phyloP scores from a whole-genome alignment of 192 early-diverging fungal genomes.

The Entophlyctis luteolus region DNA sequence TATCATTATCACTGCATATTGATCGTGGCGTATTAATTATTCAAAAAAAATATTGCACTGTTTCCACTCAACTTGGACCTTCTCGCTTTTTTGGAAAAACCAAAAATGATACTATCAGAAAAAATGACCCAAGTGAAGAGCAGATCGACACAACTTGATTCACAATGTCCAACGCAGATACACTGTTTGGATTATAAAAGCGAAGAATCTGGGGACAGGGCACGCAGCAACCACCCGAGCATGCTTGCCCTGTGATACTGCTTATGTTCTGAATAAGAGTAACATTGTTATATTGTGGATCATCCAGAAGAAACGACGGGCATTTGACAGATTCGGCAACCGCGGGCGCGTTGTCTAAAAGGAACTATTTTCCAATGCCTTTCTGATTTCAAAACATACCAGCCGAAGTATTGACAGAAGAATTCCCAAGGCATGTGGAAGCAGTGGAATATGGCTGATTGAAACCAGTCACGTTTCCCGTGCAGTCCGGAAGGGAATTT shows the following conservation, averaged over 20 bases:
- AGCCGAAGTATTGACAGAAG: neutral
- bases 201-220: neutral
- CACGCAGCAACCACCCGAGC: neutral
- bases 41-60: too few relatives aligned
- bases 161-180: neutral
- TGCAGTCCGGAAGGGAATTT: neutral
- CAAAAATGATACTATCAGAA: neutral
- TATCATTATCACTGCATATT: neutral
- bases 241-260: neutral
- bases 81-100: constrained; percentile 8
- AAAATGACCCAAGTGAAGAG: neutral
- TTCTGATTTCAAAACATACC: neutral
- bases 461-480: neutral
- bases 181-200: neutral
- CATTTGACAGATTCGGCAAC: too few relatives aligned
- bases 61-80: neutral
- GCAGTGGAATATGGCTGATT: neutral
- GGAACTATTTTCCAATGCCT: neutral
- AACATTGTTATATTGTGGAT: neutral
- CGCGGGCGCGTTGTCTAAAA: neutral
- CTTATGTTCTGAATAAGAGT: neutral
- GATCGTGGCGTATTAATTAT: neutral
- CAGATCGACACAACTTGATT: neutral
- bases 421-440: neutral
- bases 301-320: neutral